Evolutionary conservation across 129 eudicot genomes (phyloP), one percentile per base, ranked within the genome.

Genomic region (Cynara cardunculus): DNA sequence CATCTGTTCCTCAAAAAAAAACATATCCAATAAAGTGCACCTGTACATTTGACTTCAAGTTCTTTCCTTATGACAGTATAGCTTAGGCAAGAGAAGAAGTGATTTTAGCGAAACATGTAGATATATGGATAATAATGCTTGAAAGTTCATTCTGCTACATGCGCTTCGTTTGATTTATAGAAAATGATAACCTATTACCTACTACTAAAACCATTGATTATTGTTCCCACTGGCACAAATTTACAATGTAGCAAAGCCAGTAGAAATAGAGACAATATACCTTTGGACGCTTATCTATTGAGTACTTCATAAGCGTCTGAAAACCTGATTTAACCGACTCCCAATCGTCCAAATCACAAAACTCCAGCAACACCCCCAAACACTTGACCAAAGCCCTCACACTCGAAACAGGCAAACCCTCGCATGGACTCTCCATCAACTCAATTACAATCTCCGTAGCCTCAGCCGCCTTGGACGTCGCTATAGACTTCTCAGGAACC

Each of bases 241-340:
- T 24, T 14, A 65, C 27, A 80, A 39, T 10, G 65, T 77, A 35
- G 19, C 61, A 77, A 19, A 77, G 24, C 2, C 70, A 65, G 72
- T 2, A 32, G 39, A 22, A 7, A 34, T 19, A 72, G 56, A 7
- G 12, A 75, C 26, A 61, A 10, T 31, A 62, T 78, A 92, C 99
- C 97, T 96, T 96, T 10, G 99, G 99, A 2, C 99, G 97, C 85
- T 91, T 92, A 89, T 92, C 99, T 39, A 87, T 64, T 4, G 98
- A 88, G 53, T 86, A 90, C 64, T 83, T 92, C 22, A 92, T 18
- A 70, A 96, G 88, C 31, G 84, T 85, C 74, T 84, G 53, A 22
- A 93, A 86, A 26, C 93, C 93, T 24, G 86, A 76, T 12, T 85
- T 69, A n/a, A 95, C 88, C 26, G 88, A 85, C 26, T 86, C 84